A percentile compares a stretch with the other conserved stretches of the same genome.
phyloP scores from a whole-genome alignment of 2,329 filamentous ascomycete genomes.

The Diaporthe nobilis region DNA sequence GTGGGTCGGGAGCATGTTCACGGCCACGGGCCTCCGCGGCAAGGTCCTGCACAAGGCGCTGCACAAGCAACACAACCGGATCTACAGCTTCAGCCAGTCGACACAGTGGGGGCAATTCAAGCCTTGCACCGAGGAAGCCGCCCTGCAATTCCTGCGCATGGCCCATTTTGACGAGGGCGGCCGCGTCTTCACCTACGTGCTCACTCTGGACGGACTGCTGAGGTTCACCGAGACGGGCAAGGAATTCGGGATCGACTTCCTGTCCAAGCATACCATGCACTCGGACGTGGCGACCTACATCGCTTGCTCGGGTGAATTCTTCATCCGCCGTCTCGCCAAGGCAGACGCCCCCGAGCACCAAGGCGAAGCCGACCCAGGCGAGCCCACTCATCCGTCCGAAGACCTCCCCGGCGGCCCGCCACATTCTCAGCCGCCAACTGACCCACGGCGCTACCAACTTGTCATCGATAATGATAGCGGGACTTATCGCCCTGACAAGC shows the following conservation, averaged over 20 bases:
- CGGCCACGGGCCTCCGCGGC: conserved; percentile 81
- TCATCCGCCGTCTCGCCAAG: conserved; percentile 78
- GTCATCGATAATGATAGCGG: conserved; percentile 96
- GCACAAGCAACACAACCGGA: conserved; percentile 88
- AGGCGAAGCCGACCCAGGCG: conserved; percentile 56
- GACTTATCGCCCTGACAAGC: conserved; percentile 89
- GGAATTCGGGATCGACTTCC: conserved; percentile 92
- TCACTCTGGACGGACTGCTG: conserved; percentile 88
- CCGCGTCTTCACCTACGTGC: conserved; percentile 90
- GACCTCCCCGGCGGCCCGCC: conserved; percentile 64
- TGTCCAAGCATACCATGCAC: conserved; percentile 98
- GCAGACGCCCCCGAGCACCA: conserved; percentile 56
- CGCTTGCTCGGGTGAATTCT: conserved; percentile 94
- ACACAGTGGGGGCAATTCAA: conserved; percentile 81
- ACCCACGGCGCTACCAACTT: conserved; percentile 80
- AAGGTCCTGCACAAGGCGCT: conserved; percentile 86
- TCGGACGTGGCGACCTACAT: conserved; percentile 93
- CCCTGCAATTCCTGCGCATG: conserved; percentile 86
- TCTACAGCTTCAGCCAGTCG: conserved; percentile 88
- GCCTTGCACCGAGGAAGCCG: conserved; percentile 77
- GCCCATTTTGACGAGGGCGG: conserved; percentile 89
- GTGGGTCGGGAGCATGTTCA: conserved; percentile 92
- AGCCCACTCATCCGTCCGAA: conserved; percentile 66
- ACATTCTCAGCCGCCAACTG: conserved; percentile 56
- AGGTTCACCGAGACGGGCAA: conserved; percentile 97